Base-by-base conservation (phyloP, 2,329 filamentous ascomycete genomes). In the Drechslerella coelobrocha region DNA sequence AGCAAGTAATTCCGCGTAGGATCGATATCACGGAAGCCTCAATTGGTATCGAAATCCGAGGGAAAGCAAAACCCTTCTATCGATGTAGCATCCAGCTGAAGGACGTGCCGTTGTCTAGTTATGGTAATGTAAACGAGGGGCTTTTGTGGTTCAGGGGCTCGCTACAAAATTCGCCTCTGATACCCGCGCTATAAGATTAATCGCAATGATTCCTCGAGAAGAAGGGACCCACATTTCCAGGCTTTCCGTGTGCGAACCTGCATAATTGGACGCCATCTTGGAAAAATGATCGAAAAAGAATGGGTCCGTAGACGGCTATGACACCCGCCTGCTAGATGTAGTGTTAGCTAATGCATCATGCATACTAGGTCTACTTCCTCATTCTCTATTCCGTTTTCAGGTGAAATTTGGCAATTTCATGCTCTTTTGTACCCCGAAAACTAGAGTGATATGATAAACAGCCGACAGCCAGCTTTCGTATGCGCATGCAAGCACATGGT, bases 91-190 rank as follows among this genome's bases (percentile, higher is more conserved):
- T 51, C 23, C 23, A 24, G 9, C 24, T 27, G 5, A 17, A 4
- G 8, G 9, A 17, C n/a, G 41, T 21, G 19, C 19, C 19, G 41
- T 21, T 45, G 23, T 12, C 24, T 51, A 7, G 47, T 51, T 51
- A 5, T 27, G n/a, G 23, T 51, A 27, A 19, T 14, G n/a, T n/a
- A 45, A 23, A 45, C 41, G 41, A 45, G 41, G 9, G 41, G 14
- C 41, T 45, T 56, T 56, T 63, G 31, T 71, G 59, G 66, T 71
- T 71, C 66, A 71, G 66, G 66, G 66, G 66, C 66, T 60, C 41
- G 59, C 59, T 59, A 71, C 59, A 52, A n/a, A n/a, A 51, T 57
- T 62, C 59, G 57, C 59, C 53, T 63, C 53, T 63, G 59, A 52
- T 71, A 60, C 66, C 66, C 53, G 65, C 59, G 66, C 53, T 71